A percentile compares a stretch with the other conserved stretches of the same genome.
These are phyloP conservation scores for Lactifluus volemus DNA, from an alignment of 768 basidiomycete species.

Conservation along the genomic window DNA sequence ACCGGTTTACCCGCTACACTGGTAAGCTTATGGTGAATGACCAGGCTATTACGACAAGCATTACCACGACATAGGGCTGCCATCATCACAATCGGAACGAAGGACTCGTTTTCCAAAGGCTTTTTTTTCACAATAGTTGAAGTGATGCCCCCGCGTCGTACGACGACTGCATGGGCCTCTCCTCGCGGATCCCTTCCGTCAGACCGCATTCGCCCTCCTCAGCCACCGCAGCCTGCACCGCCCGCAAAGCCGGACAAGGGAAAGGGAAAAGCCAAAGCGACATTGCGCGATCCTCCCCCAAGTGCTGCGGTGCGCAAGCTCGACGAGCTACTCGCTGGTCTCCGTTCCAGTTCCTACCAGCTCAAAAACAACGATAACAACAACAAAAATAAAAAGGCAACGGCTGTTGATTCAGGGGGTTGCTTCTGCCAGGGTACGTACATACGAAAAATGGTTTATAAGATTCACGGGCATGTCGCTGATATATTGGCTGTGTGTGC, in stretches of 20 bases:
- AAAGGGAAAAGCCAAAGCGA: constrained; percentile 13
- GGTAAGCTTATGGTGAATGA: too few species aligned
- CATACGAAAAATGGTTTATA: not conserved
- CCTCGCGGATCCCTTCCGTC: not conserved
- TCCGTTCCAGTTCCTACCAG: not conserved
- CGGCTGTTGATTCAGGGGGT: not conserved
- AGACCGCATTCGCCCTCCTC: constrained; percentile 4
- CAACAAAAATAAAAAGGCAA: not conserved
- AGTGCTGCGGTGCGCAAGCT: constrained; percentile 12
- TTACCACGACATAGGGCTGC: too few species aligned
- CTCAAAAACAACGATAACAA: not conserved
- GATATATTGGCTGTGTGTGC: not conserved
- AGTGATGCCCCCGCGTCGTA: constrained; percentile 8
- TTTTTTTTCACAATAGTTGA: not conserved
- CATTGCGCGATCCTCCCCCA: constrained; percentile 1
- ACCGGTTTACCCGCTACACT: too few species aligned
- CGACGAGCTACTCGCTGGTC: constrained; percentile 12
- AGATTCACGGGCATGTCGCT: not conserved
- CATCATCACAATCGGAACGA: not conserved
- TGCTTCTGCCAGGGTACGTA: constrained; percentile 20
- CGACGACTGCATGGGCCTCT: constrained; percentile 7
- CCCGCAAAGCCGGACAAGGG: constrained; percentile 1
- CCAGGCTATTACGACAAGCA: too few species aligned
- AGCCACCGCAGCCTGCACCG: not conserved
- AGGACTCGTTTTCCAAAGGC: not conserved